Evolutionary conservation across 257 asterid genomes (phyloP), one percentile per base, ranked within the genome.

Genomic region (Nicotiana noctiflora): DNA sequence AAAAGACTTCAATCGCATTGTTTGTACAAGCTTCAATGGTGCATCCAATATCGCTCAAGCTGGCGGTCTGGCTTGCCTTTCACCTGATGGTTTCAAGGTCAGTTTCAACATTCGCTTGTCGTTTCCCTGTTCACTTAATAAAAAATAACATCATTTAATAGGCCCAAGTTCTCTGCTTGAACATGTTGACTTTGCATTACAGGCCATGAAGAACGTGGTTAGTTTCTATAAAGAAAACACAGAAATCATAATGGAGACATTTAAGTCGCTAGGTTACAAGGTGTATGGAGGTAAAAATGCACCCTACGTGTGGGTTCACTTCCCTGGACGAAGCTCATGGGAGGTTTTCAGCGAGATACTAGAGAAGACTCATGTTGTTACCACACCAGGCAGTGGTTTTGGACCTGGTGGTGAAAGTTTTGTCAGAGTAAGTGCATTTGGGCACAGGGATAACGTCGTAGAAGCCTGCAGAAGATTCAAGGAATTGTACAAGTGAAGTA

Each of bases 341-440:
- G 98, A 95, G n/a, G 99, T 93, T 80, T 95, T 93, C 79, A 66
- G 91, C 7, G 97, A 94, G 89, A 91, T 95, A 77, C 97, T 95
- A 49, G 98, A 93, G 90, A 95, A 94, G 90, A 95, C 98, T 60
- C 96, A 95, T 55, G 96, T 94, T 15, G 99, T 93, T 34, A 92
- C 95, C 62, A 93, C 99, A 65, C 99, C 99, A 4, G 99, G 98
- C 55, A 95, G 98, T 75, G 99, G 99, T 23, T 95, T 95, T 27
- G 99, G 99, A 80, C 98, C 99, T 34, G 97, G 89, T 10, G 99
- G 99, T 18, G 98, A 95, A 88, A 96, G 99, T 61, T 95, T 95
- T 60, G 86, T 95, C 44, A 83, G 99, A 85, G 97, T 95, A 46
- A 93, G 98, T 68, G 97, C 99, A 59, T 95, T 95, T 27, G 99